Evolutionary conservation across 352 stramenopile species (phyloP), one percentile per base, ranked within the genome.

Genomic region (Phytophthora macrochlamydospora): DNA sequence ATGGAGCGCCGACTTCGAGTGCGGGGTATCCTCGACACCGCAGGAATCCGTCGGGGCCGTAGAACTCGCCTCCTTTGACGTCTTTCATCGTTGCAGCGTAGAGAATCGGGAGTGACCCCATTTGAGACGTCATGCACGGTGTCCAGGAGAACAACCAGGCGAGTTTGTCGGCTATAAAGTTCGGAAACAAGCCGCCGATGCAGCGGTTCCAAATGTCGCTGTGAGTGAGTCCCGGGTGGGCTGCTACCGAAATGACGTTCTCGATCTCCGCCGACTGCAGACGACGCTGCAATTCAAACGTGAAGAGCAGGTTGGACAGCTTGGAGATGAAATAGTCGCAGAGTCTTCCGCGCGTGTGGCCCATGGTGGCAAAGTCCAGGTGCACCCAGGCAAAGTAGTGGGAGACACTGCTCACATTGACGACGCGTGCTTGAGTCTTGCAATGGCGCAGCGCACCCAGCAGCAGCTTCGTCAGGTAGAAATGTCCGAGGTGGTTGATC

Each of bases 401-500:
- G 3, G 52, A 73, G 48, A 80, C 28, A 37, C 76, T 85, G 56
- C 56, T 82, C 2, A 82, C 62, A 13, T 69, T 73, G 33, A 83
- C 71, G n/a, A 80, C 51, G 7, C 71, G 68, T n/a, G 75, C 67
- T 11, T 40, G 35, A 40, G 6, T 30, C 2, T 73, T 42, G 6
- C 53, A 54, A 7, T 29, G 42, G 56, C 68, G 71, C 12, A 91
- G 76, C 56, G 72, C 43, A 18, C 81, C 65, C 44, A 89, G 83
- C 32, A 89, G 68, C 40, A 88, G 49, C 9, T 70, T 18, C 1
- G 82, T 85, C 44, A 91, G 51, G 45, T 83, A 79, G 46, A 90
- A 91, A 44, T 89, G 82, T 5, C 79, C 82, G 6, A 91, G 51
- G 35, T 89, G 71, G 59, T 91, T 91, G 38, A 87, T 68, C 0